phyloP scores from a whole-genome alignment of 139 green algal species.

The Microglena sp. region DNA sequence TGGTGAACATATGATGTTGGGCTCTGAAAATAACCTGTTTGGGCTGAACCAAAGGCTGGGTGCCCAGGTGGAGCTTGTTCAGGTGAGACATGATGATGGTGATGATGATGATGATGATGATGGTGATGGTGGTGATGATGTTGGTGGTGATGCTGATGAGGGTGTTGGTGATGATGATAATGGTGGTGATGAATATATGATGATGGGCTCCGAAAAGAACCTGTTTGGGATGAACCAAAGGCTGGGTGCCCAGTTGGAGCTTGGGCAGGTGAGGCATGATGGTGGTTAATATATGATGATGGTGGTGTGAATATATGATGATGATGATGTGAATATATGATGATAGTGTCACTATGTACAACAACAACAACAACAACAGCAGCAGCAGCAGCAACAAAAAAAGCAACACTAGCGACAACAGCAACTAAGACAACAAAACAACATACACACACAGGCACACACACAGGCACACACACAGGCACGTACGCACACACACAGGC shows the following conservation, averaged over 20 bases:
- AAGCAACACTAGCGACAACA: too few species aligned
- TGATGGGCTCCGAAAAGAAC: slow-evolving; percentile 61
- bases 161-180: not conserved
- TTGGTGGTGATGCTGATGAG: too few species aligned
- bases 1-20: not conserved
- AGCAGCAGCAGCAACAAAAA: too few species aligned
- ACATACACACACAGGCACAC: too few species aligned
- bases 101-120: not conserved
- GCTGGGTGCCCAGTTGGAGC: slow-evolving; percentile 60
- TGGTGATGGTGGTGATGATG: too few species aligned
- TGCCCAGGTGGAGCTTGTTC: slow-evolving; percentile 60
- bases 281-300: not conserved
- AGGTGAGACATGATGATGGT: slow-evolving; percentile 22
- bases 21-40: slow-evolving; percentile 79
- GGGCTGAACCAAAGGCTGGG: slow-evolving; percentile 83
- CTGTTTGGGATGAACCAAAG: slow-evolving; percentile 85
- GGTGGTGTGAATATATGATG: not conserved
- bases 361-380: too few species aligned
- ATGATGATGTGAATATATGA: too few species aligned
- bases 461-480: too few species aligned
- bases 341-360: too few species aligned
- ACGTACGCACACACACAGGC: too few species aligned
- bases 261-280: slow-evolving; percentile 46
- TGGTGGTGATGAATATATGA: not conserved
- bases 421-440: too few species aligned